phyloP scores from a whole-genome alignment of 306 rosid species.

The Prunus mongolica region DNA sequence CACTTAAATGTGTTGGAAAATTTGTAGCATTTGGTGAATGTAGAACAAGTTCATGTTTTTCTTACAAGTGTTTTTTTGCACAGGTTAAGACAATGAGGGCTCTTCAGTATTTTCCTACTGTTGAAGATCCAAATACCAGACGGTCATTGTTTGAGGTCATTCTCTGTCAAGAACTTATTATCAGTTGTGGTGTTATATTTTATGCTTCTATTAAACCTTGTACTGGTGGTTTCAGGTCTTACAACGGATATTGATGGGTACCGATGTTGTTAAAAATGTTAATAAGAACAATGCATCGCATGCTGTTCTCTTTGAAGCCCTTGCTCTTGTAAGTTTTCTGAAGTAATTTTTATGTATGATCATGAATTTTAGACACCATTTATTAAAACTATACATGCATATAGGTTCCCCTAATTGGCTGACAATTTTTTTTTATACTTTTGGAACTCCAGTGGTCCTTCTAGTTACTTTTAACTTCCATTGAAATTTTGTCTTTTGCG shows the following conservation, averaged over 20 bases:
- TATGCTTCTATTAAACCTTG: constrained; percentile 26
- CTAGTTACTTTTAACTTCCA: not conserved
- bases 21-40: not conserved
- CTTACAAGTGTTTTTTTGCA: constrained; percentile 24
- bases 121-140: constrained; percentile 98
- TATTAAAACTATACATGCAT: not conserved
- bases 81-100: constrained; percentile 99
- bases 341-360: not conserved
- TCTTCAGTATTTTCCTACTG: constrained; percentile 90
- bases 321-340: constrained; percentile 76
- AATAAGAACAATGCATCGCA: constrained; percentile 98
- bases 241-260: constrained; percentile 98
- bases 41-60: constrained; percentile 13
- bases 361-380: not conserved
- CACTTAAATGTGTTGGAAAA: not conserved
- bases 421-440: not conserved
- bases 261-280: constrained; percentile 98
- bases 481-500: not conserved
- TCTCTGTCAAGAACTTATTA: constrained; percentile 8
- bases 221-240: constrained; percentile 68
- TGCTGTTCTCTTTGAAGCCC: constrained; percentile 99
- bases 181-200: constrained; percentile 2
- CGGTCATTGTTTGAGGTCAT: constrained; percentile 94
- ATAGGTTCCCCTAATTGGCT: not conserved
- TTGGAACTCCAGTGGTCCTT: not conserved